A percentile compares a stretch with the other conserved stretches of the same genome.
Evolutionary conservation across 2,329 filamentous ascomycete genomes (phyloP).

Genomic region (Moelleriella libera): DNA sequence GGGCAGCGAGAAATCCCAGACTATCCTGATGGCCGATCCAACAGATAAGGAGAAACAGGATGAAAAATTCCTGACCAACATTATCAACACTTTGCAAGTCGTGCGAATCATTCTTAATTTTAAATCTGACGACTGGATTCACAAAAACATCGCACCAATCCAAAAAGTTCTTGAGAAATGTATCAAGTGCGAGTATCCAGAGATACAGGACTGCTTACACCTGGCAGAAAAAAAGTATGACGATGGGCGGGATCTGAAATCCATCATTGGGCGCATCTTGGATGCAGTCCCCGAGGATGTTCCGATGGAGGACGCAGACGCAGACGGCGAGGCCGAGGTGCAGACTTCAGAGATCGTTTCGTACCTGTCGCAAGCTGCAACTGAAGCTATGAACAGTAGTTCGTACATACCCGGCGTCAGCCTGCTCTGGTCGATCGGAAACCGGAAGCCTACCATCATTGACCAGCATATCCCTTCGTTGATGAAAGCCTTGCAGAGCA

Average conservation of each 20-base stretch:
- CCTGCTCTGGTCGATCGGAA: constrained; percentile 80
- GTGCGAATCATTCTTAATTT: constrained; percentile 79
- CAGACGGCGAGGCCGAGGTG: constrained; percentile 69
- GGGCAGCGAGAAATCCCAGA: constrained; percentile 61
- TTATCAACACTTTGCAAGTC: constrained; percentile 89
- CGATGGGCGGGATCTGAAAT: constrained; percentile 55
- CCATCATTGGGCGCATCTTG: constrained; percentile 69
- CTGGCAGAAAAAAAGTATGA: constrained; percentile 55
- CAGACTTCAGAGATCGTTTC: constrained; percentile 77
- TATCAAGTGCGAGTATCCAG: constrained; percentile 73
- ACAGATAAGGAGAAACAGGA: constrained; percentile 59
- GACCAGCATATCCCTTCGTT: constrained; percentile 77
- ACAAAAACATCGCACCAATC: constrained; percentile 59
- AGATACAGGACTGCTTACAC: constrained; percentile 88
- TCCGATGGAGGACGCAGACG: constrained; percentile 62
- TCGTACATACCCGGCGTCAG: constrained; percentile 85
- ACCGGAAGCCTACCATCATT: constrained; percentile 72
- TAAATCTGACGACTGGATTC: constrained; percentile 82
- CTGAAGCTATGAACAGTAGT: constrained; percentile 67
- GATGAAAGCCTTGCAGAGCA: constrained; percentile 87
- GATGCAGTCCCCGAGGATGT: constrained; percentile 72
- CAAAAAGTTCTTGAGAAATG: constrained; percentile 86
- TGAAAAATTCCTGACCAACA: constrained; percentile 71
- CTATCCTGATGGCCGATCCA: constrained; percentile 43
- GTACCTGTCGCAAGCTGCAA: constrained; percentile 73